Base-by-base conservation (phyloP, 1,139 yeast genomes). In the Suhomyces bribrorum region DNA sequence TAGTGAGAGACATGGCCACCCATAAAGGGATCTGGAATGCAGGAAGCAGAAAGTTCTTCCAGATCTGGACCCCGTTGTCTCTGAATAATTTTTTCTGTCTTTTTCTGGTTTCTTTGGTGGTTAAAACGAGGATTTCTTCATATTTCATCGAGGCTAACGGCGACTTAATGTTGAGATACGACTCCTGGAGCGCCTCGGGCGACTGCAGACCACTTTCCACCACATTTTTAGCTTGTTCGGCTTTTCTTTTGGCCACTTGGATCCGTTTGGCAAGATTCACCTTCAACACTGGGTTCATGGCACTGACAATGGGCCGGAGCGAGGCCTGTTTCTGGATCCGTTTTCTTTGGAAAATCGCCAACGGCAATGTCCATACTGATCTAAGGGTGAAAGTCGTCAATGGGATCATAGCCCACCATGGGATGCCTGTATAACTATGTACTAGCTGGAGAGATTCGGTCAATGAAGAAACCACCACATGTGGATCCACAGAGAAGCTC, bases 351-450 rank as follows among this genome's bases (percentile, higher is more conserved):
- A 77, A 49, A 3, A 89, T 67, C 0, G 95, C 88, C 20, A 89
- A 62, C 2, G 97, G 97, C 15, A 88, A 57, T 0, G 97, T 89
- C 62, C 86, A 69, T 3, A 70, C 52, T 0, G 85, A 56, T 48
- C 97, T 72, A 18, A 89, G 58, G 0, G 79, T 64, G 23, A 88
- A 59, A 0, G 97, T 87, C 0, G 87, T 64, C 14, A 81, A 29
- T 0, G 97, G 97, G 7, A 90, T 83, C 28, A 89, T 62, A 0
- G 78, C 78, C 73, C 88, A 81, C 96, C 97, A 90, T 8, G 95
- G 87, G 5, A 88, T 53, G 1, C 87, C 86, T 0, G 85, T 61
- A 13, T 57, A 49, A 8, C 72, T 62, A 56, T 84, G 90, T 1
- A 77, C 41, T 0, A 69, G 45, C 41, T 75, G 77, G 12, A 81